Evolutionary conservation across 192 early-diverging fungal genomes (phyloP).

Genomic region (Funneliformis mosseae): DNA sequence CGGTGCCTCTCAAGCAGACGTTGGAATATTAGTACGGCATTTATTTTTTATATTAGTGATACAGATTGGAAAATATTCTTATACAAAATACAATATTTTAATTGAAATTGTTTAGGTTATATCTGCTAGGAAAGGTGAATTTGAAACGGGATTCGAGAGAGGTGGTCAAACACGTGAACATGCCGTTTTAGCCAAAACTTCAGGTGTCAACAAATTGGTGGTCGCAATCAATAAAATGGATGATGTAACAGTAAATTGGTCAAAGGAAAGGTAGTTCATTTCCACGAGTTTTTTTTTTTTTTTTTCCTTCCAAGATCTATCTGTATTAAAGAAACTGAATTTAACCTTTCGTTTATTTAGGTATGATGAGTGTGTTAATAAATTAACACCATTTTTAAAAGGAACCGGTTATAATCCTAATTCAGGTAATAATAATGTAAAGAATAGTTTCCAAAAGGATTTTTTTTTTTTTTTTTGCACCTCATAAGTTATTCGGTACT

Average conservation of each 20-base stretch:
- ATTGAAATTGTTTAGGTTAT: conserved; percentile 51
- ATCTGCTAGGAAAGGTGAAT: conserved; percentile 98
- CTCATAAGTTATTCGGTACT: neutral
- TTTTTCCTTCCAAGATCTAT: neutral
- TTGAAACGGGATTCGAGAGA: conserved; percentile 99
- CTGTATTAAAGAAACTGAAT: neutral
- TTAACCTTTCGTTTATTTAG: conserved; percentile 38
- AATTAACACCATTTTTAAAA: conserved; percentile 91
- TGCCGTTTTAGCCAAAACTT: conserved; percentile 93
- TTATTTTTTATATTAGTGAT: neutral
- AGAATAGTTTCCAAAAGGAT: neutral
- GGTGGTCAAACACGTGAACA: conserved; percentile 99
- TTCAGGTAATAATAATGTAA: conserved; percentile 53
- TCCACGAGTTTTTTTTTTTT: neutral
- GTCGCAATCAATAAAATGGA: conserved; percentile 99
- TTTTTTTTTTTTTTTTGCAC: neutral
- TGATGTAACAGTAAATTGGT: conserved; percentile 93
- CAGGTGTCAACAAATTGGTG: conserved; percentile 92
- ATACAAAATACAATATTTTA: neutral
- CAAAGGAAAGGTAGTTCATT: conserved; percentile 65
- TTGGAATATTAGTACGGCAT: conserved; percentile 78
- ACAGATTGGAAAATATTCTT: neutral
- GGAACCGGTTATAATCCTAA: conserved; percentile 86
- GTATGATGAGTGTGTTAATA: conserved; percentile 88
- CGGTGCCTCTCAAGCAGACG: conserved; percentile 96